Conservation (phyloP, 176 grass and related monocot genomes). For the Cenchrus purpureus region DNA sequence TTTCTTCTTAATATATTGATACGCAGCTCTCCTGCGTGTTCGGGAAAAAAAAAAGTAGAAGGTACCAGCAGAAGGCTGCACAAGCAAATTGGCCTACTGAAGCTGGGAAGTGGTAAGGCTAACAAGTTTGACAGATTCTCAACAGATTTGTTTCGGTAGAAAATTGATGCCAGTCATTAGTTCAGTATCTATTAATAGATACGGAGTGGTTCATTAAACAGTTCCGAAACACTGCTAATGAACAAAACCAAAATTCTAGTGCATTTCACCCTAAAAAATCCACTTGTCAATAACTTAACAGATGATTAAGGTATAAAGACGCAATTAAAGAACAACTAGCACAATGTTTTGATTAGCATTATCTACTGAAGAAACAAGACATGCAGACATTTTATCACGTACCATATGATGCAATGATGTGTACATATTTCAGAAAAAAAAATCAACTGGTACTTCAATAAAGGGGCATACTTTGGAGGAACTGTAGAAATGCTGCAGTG, state of each 20-base stretch:
- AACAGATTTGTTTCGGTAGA: background rate
- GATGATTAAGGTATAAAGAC: background rate
- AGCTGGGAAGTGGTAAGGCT: background rate
- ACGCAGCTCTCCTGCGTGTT: too few relatives aligned
- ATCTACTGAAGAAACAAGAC: slow-evolving; percentile 24
- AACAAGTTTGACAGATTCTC: background rate
- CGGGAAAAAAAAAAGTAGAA: background rate
- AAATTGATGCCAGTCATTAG: background rate
- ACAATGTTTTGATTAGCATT: background rate
- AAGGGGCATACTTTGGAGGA: slow-evolving; percentile 81
- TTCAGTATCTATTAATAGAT: background rate
- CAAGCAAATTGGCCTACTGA: background rate
- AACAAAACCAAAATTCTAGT: slow-evolving; percentile 24
- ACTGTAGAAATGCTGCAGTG: slow-evolving; percentile 82
- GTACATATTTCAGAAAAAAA: background rate
- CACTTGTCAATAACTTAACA: background rate
- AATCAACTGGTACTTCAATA: slow-evolving; percentile 8
- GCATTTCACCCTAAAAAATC: slow-evolving; percentile 29
- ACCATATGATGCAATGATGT: background rate
- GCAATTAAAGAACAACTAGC: slow-evolving; percentile 24
- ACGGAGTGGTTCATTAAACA: slow-evolving; percentile 7
- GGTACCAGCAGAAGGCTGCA: background rate
- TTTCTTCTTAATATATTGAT: too few relatives aligned
- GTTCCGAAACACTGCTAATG: background rate
- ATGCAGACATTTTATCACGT: slow-evolving; percentile 16